Conservation (phyloP, 2,329 filamentous ascomycete species). For the Phialophora expanda region DNA sequence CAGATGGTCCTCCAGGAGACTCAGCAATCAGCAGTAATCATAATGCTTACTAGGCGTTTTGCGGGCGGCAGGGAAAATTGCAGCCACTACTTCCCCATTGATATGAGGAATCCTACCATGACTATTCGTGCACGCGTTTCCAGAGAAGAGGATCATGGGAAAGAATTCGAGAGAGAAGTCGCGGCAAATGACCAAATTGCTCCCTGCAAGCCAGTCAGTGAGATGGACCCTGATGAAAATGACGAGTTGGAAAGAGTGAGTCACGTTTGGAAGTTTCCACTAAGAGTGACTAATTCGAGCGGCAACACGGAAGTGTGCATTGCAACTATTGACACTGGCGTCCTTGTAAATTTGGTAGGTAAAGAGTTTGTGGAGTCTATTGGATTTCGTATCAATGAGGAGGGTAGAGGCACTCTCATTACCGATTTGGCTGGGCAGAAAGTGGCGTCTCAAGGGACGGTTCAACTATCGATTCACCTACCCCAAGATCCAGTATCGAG, state of each 20-base stretch:
- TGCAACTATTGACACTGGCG: not conserved
- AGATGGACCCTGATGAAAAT: too few species aligned
- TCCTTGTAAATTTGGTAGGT: not conserved
- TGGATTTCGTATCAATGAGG: not conserved
- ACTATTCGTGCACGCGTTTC: not conserved
- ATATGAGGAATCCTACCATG: not conserved
- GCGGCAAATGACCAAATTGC: too few species aligned
- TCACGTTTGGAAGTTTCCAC: not conserved
- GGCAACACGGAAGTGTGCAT: not conserved
- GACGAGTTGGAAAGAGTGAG: too few species aligned
- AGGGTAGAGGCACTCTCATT: not conserved
- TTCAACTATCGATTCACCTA: not conserved
- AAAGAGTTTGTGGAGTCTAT: not conserved
- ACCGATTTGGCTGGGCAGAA: not conserved
- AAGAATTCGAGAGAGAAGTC: not conserved
- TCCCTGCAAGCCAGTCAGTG: too few species aligned
- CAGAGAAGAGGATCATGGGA: not conserved
- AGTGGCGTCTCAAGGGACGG: not conserved
- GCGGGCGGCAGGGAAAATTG: not conserved
- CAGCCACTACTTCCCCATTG: not conserved
- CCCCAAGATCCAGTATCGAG: not conserved
- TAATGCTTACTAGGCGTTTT: not conserved
- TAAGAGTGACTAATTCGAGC: not conserved
- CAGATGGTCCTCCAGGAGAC: not conserved
- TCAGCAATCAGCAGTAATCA: not conserved